Conservation (phyloP, 176 grass and related monocot species). For the Guadua angustifolia region DNA sequence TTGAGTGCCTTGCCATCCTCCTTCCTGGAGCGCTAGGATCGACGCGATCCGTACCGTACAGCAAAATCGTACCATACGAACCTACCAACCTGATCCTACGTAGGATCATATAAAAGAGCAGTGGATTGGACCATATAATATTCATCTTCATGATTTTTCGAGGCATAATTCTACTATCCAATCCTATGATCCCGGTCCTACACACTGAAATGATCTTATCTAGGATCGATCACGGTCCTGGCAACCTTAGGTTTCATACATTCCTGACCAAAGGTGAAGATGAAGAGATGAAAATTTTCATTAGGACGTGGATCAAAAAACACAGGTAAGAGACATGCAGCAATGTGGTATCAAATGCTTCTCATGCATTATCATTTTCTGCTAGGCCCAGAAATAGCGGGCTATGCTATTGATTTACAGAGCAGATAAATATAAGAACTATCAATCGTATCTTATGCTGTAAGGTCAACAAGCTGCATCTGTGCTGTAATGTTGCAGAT, state of each 20-base stretch:
- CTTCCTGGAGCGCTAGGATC: too few species aligned
- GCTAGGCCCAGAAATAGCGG: background rate
- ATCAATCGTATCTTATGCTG: background rate
- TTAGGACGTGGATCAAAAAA: background rate
- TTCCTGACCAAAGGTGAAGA: background rate
- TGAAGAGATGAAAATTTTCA: background rate
- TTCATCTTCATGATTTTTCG: too few species aligned
- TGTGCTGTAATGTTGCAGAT: slow-evolving; percentile 16
- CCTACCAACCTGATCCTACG: too few species aligned
- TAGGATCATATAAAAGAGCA: too few species aligned
- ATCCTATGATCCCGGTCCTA: too few species aligned
- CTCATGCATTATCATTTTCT: background rate
- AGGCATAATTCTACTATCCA: too few species aligned
- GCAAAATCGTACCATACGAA: too few species aligned
- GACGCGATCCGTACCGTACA: too few species aligned
- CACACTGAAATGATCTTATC: too few species aligned
- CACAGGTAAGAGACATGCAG: background rate
- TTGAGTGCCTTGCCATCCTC: too few species aligned
- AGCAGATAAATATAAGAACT: slow-evolving; percentile 13
- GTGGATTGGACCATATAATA: too few species aligned
- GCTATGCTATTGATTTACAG: slow-evolving; percentile 12
- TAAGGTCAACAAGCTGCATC: slow-evolving; percentile 28
- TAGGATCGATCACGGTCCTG: background rate
- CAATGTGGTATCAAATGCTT: background rate
- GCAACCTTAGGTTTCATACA: background rate